Evolutionary conservation across 805 yeast genomes (phyloP).

Genomic region (Blastobotrys attinorum): DNA sequence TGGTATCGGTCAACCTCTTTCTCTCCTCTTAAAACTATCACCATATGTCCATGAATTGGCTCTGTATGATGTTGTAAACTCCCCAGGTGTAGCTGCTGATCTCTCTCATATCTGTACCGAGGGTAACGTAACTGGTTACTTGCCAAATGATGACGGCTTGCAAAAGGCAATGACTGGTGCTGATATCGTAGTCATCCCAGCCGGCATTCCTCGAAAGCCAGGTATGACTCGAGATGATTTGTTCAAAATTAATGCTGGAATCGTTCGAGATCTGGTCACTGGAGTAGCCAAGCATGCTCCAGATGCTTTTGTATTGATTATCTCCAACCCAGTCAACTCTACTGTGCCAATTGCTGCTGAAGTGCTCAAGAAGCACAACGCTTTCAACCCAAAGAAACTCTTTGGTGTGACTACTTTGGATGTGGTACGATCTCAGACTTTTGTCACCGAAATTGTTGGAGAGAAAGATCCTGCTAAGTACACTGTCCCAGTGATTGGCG

Average conservation of each 20-base stretch:
- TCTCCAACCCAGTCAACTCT: conserved; percentile 91
- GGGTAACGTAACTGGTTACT: conserved; percentile 49
- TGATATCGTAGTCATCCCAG: conserved; percentile 83
- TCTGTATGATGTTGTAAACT: conserved; percentile 75
- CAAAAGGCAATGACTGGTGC: conserved; percentile 65
- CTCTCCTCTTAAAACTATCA: conserved; percentile 68
- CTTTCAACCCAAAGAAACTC: conserved; percentile 61
- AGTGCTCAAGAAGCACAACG: conserved; percentile 58
- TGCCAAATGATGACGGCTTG: conserved; percentile 59
- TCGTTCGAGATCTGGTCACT: conserved; percentile 63
- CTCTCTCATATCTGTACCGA: conserved; percentile 74
- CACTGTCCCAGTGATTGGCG: conserved; percentile 74
- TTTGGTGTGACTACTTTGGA: conserved; percentile 90
- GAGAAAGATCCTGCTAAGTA: conserved; percentile 39
- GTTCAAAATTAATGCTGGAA: conserved; percentile 76
- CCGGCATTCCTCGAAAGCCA: conserved; percentile 90
- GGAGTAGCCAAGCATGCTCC: conserved; percentile 69
- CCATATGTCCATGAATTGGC: conserved; percentile 58
- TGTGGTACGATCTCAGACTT: conserved; percentile 79
- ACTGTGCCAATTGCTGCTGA: conserved; percentile 86
- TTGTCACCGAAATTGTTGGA: conserved; percentile 49
- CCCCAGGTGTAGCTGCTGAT: conserved; percentile 85
- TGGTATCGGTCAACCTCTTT: conserved; percentile 90
- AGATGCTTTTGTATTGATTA: conserved; percentile 68
- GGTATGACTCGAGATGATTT: conserved; percentile 92